A percentile compares a stretch with the other conserved stretches of the same genome.
Conservation (phyloP, 2,329 filamentous ascomycete genomes). For the Neonectria magnoliae region DNA sequence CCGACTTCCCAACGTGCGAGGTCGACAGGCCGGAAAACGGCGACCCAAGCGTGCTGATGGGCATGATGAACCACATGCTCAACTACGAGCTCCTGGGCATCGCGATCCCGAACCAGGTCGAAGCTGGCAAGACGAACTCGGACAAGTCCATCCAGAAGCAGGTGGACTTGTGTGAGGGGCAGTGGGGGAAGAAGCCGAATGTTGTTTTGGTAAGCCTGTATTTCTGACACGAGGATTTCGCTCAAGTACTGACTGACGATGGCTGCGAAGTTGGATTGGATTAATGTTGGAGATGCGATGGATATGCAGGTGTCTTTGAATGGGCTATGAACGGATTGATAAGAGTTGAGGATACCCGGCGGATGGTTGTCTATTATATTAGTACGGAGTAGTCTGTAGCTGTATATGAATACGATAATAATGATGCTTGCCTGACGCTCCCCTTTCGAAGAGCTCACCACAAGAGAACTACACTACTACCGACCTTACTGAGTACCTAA, state of each 20-base stretch:
- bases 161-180: slow-evolving; percentile 36
- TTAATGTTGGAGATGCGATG: slow-evolving; percentile 53
- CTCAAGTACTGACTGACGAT: slow-evolving; percentile 9
- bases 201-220: slow-evolving; percentile 42
- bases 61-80: slow-evolving; percentile 44
- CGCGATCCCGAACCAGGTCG: slow-evolving; percentile 46
- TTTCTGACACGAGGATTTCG: background rate
- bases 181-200: slow-evolving; percentile 38
- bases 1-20: slow-evolving; percentile 70
- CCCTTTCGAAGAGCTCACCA: background rate
- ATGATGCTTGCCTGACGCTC: background rate
- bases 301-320: slow-evolving; percentile 52
- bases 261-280: slow-evolving; percentile 52
- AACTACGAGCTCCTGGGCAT: slow-evolving; percentile 43
- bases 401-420: background rate
- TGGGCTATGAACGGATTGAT: slow-evolving; percentile 39
- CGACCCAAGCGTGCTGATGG: slow-evolving; percentile 39
- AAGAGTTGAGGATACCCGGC: background rate
- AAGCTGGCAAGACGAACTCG: slow-evolving; percentile 49
- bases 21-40: slow-evolving; percentile 67
- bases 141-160: slow-evolving; percentile 41
- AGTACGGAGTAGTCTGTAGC: background rate
- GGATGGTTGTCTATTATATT: background rate
- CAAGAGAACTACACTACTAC: too few relatives aligned
- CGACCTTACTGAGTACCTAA: too few relatives aligned